Conservation (phyloP, 495 filamentous ascomycete species). For the Talaromyces liani region DNA sequence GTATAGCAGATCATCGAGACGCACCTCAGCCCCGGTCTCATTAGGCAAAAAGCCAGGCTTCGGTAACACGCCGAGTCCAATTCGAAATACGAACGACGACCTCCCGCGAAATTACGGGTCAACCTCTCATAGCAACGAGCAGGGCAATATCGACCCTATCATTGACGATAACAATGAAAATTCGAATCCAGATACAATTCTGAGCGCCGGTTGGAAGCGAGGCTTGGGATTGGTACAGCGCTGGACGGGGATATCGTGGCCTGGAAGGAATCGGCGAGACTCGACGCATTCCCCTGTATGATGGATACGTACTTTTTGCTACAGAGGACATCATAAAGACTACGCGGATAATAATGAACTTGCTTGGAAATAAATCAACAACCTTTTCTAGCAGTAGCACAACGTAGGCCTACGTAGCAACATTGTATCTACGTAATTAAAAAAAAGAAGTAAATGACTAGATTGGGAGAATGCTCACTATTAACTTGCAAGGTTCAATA, state of each 20-base stretch:
- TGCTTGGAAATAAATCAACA: not conserved
- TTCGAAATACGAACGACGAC: not conserved
- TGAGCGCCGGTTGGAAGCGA: not conserved
- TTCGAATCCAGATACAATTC: not conserved
- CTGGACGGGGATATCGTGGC: not conserved
- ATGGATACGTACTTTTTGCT: not conserved
- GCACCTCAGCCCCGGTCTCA: not conserved
- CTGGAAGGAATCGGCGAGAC: not conserved
- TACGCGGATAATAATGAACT: not conserved
- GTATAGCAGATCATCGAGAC: not conserved
- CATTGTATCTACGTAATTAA: not conserved
- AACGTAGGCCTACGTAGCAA: not conserved
- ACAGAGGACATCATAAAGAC: not conserved
- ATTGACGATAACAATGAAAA: not conserved
- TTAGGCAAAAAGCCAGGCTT: not conserved
- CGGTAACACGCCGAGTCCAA: not conserved
- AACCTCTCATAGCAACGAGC: not conserved
- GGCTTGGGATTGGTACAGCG: conserved; percentile 1
- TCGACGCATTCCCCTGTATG: not conserved
- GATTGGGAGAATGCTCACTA: not conserved
- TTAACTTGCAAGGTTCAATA: not conserved
- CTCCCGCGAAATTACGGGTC: conserved; percentile 2
- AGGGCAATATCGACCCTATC: not conserved
- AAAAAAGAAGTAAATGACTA: not conserved
- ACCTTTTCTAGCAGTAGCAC: not conserved